A percentile compares a stretch with the other conserved stretches of the same genome.
phyloP scores from a whole-genome alignment of 1,284 basidiomycete genomes.

The Apiotrichum porosum region DNA sequence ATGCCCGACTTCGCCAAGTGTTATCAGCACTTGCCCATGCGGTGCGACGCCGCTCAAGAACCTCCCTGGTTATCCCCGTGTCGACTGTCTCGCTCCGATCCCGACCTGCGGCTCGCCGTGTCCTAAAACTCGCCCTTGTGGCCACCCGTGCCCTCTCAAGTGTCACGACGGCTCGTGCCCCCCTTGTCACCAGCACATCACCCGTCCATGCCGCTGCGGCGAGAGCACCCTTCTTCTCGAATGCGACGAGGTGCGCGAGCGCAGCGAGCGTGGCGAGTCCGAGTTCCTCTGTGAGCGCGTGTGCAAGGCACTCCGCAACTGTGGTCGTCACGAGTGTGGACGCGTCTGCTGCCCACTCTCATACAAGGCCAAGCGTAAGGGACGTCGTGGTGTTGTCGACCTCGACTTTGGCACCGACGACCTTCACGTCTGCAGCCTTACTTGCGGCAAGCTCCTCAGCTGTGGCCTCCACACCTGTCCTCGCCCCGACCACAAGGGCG shows the following conservation, averaged over 20 bases:
- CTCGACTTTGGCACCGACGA: constrained; percentile 32
- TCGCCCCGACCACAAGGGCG: constrained; percentile 70
- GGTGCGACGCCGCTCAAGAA: constrained; percentile 58
- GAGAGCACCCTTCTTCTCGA: constrained; percentile 57
- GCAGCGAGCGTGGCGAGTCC: constrained; percentile 40
- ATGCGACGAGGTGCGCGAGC: constrained; percentile 48
- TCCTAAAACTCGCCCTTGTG: constrained; percentile 61
- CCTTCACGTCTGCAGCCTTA: constrained; percentile 70
- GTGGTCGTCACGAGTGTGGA: constrained; percentile 75
- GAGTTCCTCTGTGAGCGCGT: constrained; percentile 72
- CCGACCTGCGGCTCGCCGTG: constrained; percentile 71
- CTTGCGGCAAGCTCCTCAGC: constrained; percentile 64
- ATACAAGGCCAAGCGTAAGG: constrained; percentile 61
- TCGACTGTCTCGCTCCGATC: constrained; percentile 65
- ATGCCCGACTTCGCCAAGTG: constrained; percentile 68
- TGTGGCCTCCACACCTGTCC: constrained; percentile 75
- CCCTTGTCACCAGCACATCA: constrained; percentile 63
- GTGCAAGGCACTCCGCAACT: constrained; percentile 65
- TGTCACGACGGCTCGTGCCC: constrained; percentile 59
- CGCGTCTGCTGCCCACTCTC: constrained; percentile 81
- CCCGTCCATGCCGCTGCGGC: constrained; percentile 75
- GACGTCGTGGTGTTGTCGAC: constrained; percentile 45
- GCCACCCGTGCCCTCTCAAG: constrained; percentile 62
- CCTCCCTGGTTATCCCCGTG: constrained; percentile 52
- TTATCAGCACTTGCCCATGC: constrained; percentile 73